phyloP scores from a whole-genome alignment of 768 basidiomycete genomes.

The Lentinula aciculospora region DNA sequence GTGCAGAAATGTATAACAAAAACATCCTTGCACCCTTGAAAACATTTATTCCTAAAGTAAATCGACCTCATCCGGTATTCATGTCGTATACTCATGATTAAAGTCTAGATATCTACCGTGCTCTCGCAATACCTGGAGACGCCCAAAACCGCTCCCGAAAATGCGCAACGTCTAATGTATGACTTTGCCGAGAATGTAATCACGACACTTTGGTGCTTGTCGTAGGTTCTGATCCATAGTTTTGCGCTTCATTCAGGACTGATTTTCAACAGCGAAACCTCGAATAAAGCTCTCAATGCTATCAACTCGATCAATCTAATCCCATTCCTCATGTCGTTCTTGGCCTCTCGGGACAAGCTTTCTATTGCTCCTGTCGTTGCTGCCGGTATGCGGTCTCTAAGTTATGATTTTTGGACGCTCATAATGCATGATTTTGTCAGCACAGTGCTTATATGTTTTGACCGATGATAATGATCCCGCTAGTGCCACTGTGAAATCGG shows the following conservation, averaged over 20 bases:
- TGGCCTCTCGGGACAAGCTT: slow-evolving; percentile 62
- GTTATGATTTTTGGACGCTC: not conserved
- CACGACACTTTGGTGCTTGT: slow-evolving; percentile 90
- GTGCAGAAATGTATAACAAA: slow-evolving; percentile 97
- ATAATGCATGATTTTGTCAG: slow-evolving; percentile 29
- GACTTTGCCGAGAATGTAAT: slow-evolving; percentile 91
- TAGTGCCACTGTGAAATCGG: slow-evolving; percentile 55
- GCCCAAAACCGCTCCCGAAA: slow-evolving; percentile 61
- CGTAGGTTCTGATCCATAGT: slow-evolving; percentile 48
- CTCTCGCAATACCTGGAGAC: slow-evolving; percentile 62
- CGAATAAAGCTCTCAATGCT: slow-evolving; percentile 84
- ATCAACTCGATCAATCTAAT: slow-evolving; percentile 77
- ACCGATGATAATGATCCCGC: slow-evolving; percentile 86
- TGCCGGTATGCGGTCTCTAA: slow-evolving; percentile 51
- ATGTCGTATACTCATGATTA: not conserved
- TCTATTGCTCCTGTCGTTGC: slow-evolving; percentile 70
- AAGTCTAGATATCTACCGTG: slow-evolving; percentile 61
- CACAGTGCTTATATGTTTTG: slow-evolving; percentile 89
- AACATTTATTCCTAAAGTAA: slow-evolving; percentile 75
- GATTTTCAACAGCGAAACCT: slow-evolving; percentile 66
- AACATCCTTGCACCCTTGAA: slow-evolving; percentile 76
- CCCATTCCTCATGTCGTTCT: slow-evolving; percentile 89
- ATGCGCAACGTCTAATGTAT: slow-evolving; percentile 70
- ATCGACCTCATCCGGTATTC: not conserved
- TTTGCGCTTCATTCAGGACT: slow-evolving; percentile 8